Conservation (phyloP, 345 rosid species). For the Populus deltoides region DNA sequence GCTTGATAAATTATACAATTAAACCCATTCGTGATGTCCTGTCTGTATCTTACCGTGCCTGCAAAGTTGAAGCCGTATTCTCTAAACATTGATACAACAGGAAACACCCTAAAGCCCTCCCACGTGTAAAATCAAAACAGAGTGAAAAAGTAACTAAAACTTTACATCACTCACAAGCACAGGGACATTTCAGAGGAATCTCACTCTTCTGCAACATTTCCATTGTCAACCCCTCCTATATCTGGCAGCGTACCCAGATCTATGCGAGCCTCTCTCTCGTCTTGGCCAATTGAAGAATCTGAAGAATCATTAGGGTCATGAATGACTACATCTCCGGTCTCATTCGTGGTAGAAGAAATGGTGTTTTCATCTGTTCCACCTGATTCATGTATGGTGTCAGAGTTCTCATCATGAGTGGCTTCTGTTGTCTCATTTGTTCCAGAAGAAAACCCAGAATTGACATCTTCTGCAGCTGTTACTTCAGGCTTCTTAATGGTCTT, state of each 20-base stretch:
- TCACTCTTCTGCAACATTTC: conserved; percentile 48
- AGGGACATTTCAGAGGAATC: background rate
- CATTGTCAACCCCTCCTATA: conserved; percentile 32
- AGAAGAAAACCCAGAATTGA: conserved; percentile 35
- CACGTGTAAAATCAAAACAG: conserved; percentile 19
- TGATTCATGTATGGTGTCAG: conserved; percentile 22
- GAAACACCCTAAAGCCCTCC: conserved; percentile 3
- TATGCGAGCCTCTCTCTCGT: conserved; percentile 43
- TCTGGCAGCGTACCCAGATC: conserved; percentile 56
- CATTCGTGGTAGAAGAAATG: conserved; percentile 18
- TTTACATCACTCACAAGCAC: conserved; percentile 15
- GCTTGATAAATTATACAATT: background rate
- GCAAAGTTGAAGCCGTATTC: conserved; percentile 18
- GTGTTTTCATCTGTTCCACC: conserved; percentile 33
- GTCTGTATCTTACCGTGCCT: background rate
- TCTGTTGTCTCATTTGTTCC: conserved; percentile 17
- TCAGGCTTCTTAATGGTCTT: conserved; percentile 28
- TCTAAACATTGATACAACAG: conserved; percentile 3
- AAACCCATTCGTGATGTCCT: background rate
- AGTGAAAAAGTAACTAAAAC: conserved; percentile 11
- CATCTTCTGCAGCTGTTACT: conserved; percentile 35
- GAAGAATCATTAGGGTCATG: conserved; percentile 36
- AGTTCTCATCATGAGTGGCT: conserved; percentile 25
- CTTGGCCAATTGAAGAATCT: conserved; percentile 36
- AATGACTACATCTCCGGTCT: conserved; percentile 23